Percentiles rank a stretch among this genome's conserved stretches.
These are phyloP conservation scores for Herpetomonas tarakana DNA, from an alignment of 208 protist genomes.

Conservation along the genomic window DNA sequence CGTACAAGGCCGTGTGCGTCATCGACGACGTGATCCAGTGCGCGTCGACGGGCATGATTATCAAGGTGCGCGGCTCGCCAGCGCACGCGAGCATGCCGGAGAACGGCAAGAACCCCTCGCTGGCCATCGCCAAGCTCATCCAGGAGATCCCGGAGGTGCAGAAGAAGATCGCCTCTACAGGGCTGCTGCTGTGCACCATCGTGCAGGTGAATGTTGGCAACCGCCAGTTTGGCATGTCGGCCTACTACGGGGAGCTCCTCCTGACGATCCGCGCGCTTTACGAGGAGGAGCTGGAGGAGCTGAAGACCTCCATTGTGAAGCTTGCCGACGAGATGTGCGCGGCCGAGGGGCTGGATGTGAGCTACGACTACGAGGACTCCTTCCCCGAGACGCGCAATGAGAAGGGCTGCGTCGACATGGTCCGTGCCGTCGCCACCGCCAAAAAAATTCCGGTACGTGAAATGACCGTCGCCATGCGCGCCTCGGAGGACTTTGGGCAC, in stretches of 20 bases:
- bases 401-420: slow-evolving; percentile 26
- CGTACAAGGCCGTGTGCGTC: slow-evolving; percentile 25
- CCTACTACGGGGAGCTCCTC: slow-evolving; percentile 39
- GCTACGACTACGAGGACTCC: slow-evolving; percentile 36
- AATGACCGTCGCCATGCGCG: slow-evolving; percentile 21
- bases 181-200: slow-evolving; percentile 38
- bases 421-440: slow-evolving; percentile 24
- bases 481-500: slow-evolving; percentile 41
- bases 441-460: slow-evolving; percentile 21
- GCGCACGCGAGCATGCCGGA: slow-evolving; percentile 38
- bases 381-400: slow-evolving; percentile 45
- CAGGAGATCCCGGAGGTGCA: slow-evolving; percentile 29
- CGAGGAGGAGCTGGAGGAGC: slow-evolving; percentile 28
- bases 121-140: slow-evolving; percentile 33
- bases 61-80: slow-evolving; percentile 29
- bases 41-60: slow-evolving; percentile 36
- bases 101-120: slow-evolving; percentile 30
- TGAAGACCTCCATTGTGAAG: slow-evolving; percentile 17
- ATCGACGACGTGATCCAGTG: slow-evolving; percentile 38
- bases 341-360: slow-evolving; percentile 21
- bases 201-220: slow-evolving; percentile 45
- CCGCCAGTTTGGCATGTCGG: slow-evolving; percentile 41
- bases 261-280: slow-evolving; percentile 35
- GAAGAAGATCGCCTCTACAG: slow-evolving; percentile 19
- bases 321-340: slow-evolving; percentile 15